Conservation (phyloP, 441 rosid species). For the Corymbia citriodora region DNA sequence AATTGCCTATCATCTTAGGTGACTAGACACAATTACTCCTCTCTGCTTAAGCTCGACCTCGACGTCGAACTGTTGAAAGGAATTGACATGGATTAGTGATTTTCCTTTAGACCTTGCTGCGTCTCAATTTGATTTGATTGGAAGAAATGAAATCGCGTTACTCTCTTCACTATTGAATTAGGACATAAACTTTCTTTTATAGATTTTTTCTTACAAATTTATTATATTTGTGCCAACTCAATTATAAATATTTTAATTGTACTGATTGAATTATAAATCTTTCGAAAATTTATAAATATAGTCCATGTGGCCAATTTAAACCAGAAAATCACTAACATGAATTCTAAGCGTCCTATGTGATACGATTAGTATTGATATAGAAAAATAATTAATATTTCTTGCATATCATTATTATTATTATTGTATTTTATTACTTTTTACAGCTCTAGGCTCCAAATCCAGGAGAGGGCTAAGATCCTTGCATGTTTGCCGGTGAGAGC, state of each 20-base stretch:
- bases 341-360: rapidly evolving
- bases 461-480: neutral
- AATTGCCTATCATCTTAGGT: neutral
- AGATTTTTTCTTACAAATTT: neutral
- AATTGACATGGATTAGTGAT: too few species aligned
- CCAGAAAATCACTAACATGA: neutral
- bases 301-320: rapidly evolving
- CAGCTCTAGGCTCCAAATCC: rapidly evolving
- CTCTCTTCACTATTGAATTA: neutral
- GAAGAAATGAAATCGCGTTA: neutral
- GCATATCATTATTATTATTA: too few species aligned
- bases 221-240: too few species aligned
- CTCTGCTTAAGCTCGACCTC: neutral
- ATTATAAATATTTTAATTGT: too few species aligned
- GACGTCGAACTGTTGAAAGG: neutral
- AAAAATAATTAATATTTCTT: too few species aligned
- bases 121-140: neutral
- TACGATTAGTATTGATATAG: rapidly evolving
- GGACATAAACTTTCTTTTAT: neutral
- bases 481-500: neutral
- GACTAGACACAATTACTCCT: neutral
- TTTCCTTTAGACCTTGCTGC: too few species aligned
- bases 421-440: too few species aligned
- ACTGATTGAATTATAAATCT: neutral
- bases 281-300: too few species aligned